Evolutionary conservation across 1,284 basidiomycete species (phyloP), one percentile per base, ranked within the genome.

Genomic region (Polyporus tsugae): DNA sequence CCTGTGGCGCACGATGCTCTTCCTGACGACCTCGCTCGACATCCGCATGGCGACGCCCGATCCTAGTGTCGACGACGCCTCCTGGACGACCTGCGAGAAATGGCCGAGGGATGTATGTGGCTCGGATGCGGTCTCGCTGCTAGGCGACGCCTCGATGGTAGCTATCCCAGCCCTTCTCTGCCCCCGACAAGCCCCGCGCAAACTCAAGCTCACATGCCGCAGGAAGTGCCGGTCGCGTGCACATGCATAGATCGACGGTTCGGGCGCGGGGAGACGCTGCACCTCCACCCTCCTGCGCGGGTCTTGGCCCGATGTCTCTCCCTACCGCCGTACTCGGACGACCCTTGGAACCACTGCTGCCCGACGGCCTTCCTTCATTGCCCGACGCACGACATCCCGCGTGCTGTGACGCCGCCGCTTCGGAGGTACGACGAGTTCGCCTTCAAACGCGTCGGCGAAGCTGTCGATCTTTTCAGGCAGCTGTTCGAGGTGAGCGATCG

Each of bases 341-440:
- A 73, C 55, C 64, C 65, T 15, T 53, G 68, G 4, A 77, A 75
- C 42, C 73, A 74, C 41, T 73, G 69, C 25, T 69, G 73, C 9
- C 74, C 69, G 3, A 60, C 75, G 11, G 60, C 73, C 2, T 73
- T 75, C 22, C 64, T 70, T 0, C 71, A 75, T 15, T 73, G 70
- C 29, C 64, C 69, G 0, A 13, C 38, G 1, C 70, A 74, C 19
- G 46, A 72, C 13, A 33, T 52, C 4, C 60, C 57, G 2, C 35
- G 75, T 3, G 61, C 75, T 3, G 77, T 76, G 15, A 74, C 75
- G 68, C 77, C 77, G 0, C 60, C 75, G 0, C 65, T 78, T 1
- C 69, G 72, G 13, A 36, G 15, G 0, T 75, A 66, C 49, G 42
- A 75, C 25, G 63, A 70, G 9, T 73, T 72, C 0, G 46, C 52